These are phyloP conservation scores for Sparassis latifolia DNA, from an alignment of 1,284 basidiomycete species.

Conservation along the genomic window DNA sequence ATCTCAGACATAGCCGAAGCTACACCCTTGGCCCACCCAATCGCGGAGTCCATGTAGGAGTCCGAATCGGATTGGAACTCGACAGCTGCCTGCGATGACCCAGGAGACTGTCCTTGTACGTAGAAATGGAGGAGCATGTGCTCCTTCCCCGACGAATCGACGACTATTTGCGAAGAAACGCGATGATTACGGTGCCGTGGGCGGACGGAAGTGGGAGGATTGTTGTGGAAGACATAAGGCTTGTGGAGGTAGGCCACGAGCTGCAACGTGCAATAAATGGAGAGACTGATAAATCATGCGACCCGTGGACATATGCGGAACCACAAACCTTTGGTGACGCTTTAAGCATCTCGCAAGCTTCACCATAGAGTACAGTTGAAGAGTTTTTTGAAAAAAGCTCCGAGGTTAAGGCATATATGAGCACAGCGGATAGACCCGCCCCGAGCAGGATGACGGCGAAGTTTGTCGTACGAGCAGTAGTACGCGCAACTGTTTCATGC, in stretches of 20 bases:
- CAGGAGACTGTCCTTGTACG: slow-evolving; percentile 48
- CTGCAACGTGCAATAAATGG: slow-evolving; percentile 27
- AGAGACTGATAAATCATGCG: neutral
- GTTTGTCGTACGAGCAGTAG: slow-evolving; percentile 77
- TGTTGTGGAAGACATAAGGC: slow-evolving; percentile 70
- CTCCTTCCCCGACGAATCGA: slow-evolving; percentile 65
- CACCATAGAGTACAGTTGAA: slow-evolving; percentile 82
- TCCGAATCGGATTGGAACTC: slow-evolving; percentile 25
- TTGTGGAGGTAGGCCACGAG: slow-evolving; percentile 58
- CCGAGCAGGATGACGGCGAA: slow-evolving; percentile 80
- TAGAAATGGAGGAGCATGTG: slow-evolving; percentile 80
- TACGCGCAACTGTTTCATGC: slow-evolving; percentile 55
- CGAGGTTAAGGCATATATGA: slow-evolving; percentile 81
- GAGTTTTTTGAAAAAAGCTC: slow-evolving; percentile 93
- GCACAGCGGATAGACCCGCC: slow-evolving; percentile 73
- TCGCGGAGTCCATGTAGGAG: slow-evolving; percentile 35
- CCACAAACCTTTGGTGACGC: slow-evolving; percentile 59
- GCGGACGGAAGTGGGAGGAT: slow-evolving; percentile 60
- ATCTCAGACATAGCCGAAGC: slow-evolving; percentile 38
- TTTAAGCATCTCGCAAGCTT: slow-evolving; percentile 82
- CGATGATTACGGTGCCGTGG: slow-evolving; percentile 76
- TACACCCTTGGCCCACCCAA: slow-evolving; percentile 37
- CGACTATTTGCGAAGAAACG: slow-evolving; percentile 65
- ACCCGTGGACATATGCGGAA: slow-evolving; percentile 7
- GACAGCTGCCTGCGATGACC: slow-evolving; percentile 17